A percentile compares a stretch with the other conserved stretches of the same genome.
These are phyloP conservation scores for Candida ficus DNA, from an alignment of 805 yeast genomes.

Conservation along the genomic window DNA sequence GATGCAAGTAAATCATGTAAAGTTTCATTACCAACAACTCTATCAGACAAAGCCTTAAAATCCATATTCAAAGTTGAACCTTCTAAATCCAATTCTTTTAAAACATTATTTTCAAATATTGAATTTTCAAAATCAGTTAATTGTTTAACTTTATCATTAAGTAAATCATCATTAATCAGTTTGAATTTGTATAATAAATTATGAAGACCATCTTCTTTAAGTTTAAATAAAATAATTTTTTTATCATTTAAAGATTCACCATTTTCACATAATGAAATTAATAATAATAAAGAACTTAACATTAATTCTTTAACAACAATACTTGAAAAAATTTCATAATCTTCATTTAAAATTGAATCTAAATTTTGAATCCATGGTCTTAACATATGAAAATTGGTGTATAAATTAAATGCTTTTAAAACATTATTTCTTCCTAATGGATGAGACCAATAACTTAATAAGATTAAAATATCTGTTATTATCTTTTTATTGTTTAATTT, in stretches of 20 bases:
- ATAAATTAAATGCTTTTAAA: slow-evolving; percentile 20
- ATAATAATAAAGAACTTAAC: slow-evolving; percentile 17
- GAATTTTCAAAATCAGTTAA: slow-evolving; percentile 16
- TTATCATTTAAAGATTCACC: slow-evolving; percentile 23
- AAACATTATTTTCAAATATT: slow-evolving; percentile 13
- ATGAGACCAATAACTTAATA: slow-evolving; percentile 22
- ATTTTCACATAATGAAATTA: slow-evolving; percentile 21
- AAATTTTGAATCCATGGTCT: slow-evolving; percentile 19
- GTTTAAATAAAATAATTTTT: slow-evolving; percentile 24
- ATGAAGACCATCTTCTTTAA: slow-evolving; percentile 34
- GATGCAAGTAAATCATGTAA: slow-evolving; percentile 61
- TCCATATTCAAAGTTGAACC: slow-evolving; percentile 13
- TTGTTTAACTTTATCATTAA: slow-evolving; percentile 21
- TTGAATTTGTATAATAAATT: slow-evolving; percentile 29
- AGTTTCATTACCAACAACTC: slow-evolving; percentile 43
- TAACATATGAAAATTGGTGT: slow-evolving; percentile 15
- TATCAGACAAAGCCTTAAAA: slow-evolving; percentile 12
- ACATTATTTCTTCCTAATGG: slow-evolving; percentile 28
- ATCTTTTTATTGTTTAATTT: slow-evolving; percentile 47
- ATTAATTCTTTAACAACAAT: slow-evolving; percentile 16
- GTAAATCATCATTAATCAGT: slow-evolving; percentile 36
- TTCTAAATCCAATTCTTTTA: slow-evolving; percentile 24
- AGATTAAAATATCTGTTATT: slow-evolving; percentile 46
- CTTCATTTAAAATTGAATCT: slow-evolving; percentile 11
- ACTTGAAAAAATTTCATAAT: slow-evolving; percentile 17